Base-by-base conservation (phyloP, 2,329 filamentous ascomycete genomes). In the Xylariaceae sp. region DNA sequence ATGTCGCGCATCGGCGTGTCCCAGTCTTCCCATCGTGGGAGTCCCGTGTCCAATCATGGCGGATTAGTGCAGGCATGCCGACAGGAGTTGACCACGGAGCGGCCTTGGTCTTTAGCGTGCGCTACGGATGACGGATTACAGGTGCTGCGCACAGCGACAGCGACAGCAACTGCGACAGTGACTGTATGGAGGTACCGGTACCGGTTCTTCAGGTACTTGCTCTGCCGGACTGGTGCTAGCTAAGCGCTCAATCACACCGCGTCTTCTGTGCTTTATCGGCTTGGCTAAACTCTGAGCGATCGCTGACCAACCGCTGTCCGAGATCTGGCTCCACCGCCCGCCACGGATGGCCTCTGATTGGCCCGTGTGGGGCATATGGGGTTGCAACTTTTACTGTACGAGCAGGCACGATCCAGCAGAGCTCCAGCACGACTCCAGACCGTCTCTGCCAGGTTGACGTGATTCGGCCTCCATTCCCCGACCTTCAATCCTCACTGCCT, bases 401-500 rank as follows among this genome's bases (percentile, higher is more conserved):
- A 30, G 23, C 23, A 30, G 23, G 23, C 23, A 30, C 23, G 23
- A 4, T 30, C 23, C 23, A 30, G 23, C 23, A 30, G 23, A 30
- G 23, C 23, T 30, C 23, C 23, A 4, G 45, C 3, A 8, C 45
- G 15, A n/a, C 62, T 55, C 53, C 56, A 59, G 60, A 61, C 51
- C 56, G 60, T 13, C 62, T 53, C 53, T 60, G 52, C 11, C 37
- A 51, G 50, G 34, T 35, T n/a, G 51, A 23, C 58, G 47, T 68
- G 59, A 72, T 72, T 72, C 69, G 70, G 45, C 58, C 42, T 58
- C 56, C 37, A 42, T 5, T 60, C 58, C 59, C 61, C 66, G 64
- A 62, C 65, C 9, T 9, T 42, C 9, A 42, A 13, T 42, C 23
- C 18, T 61, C 53, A 58, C 51, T 53, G 58, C 58, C 51, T 55